phyloP scores from a whole-genome alignment of 208 protist genomes.

The Trypanosoma brucei region DNA sequence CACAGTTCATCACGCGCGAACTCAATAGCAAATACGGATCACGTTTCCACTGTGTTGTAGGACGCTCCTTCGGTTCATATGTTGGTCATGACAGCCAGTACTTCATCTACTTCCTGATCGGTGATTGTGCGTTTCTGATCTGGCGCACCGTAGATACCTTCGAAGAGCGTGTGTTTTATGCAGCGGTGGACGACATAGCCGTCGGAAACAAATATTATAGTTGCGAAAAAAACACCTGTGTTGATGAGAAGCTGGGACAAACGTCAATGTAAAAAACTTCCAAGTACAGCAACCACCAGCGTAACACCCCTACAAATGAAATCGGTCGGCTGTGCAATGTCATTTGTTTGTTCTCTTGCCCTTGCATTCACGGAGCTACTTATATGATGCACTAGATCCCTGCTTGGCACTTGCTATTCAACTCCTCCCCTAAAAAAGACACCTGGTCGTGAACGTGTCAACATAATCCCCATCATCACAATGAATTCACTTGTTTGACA shows the following conservation, averaged over 20 bases:
- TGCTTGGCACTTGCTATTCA: too few relatives aligned
- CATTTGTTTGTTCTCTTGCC: too few relatives aligned
- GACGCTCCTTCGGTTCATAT: constrained; percentile 99
- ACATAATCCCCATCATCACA: too few relatives aligned
- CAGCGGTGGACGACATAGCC: constrained; percentile 19
- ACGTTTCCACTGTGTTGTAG: constrained; percentile 99
- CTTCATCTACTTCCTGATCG: constrained; percentile 99
- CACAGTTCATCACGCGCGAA: constrained; percentile 99
- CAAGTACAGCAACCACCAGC: too few relatives aligned
- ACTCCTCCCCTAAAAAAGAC: too few relatives aligned
- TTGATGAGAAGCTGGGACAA: background rate
- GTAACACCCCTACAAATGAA: too few relatives aligned
- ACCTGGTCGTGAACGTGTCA: too few relatives aligned
- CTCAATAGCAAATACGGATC: constrained; percentile 98
- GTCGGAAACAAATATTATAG: constrained; percentile 6
- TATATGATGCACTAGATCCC: too few relatives aligned
- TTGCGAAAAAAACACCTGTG: background rate
- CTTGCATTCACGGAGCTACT: too few relatives aligned
- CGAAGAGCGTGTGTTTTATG: constrained; percentile 35
- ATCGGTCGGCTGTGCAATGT: too few relatives aligned
- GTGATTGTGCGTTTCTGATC: constrained; percentile 96
- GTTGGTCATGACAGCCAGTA: constrained; percentile 98
- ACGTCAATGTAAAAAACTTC: too few relatives aligned
- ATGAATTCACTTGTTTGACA: too few relatives aligned
- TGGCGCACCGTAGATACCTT: constrained; percentile 82